Evolutionary conservation across 2,329 filamentous ascomycete genomes (phyloP), one percentile per base, ranked within the genome.

Genomic region (Fusarium caatingaense): DNA sequence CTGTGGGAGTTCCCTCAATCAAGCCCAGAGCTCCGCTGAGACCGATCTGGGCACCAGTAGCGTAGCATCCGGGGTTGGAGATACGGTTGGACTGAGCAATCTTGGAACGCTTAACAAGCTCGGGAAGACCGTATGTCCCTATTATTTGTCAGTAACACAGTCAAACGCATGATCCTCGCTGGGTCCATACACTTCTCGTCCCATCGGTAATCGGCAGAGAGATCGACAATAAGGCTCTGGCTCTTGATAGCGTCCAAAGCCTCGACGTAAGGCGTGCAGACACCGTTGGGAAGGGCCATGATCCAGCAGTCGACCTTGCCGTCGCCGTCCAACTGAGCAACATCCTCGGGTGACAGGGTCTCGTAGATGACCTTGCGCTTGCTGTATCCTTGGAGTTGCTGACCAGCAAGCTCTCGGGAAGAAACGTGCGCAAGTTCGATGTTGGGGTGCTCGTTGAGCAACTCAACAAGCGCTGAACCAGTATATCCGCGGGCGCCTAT

Each of bases 401-500:
- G 91, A 41, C 96, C 96, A 8, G 88, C 91, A 51, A 98, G 88
- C 81, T 98, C 95, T 76, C 96, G 93, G 16, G 95, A 98, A 5
- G 94, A 98, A 46, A 98, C 95, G 78, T 98, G 91, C 49, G 90
- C 88, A 55, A 98, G 89, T 72, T 98, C 94, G 86, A 98, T 92
- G 80, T 93, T 88, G 16, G 94, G 94, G 82, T 98, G 96, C 34
- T 88, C 83, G 81, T 97, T 96, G 51, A 99, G 85, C 21, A 99
- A 88, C 65, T 89, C 91, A 75, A 98, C 93, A 49, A 99, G 85
- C 57, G 93, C 93, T 80, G 97, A 93, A 42, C 96, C 95, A 56
- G 95, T 98, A 79, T 97, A 98, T 34, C 96, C 95, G 77, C 94
- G 92, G 60, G 94, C 94, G 68, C 94, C 94, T 71, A 98, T 97